Evolutionary conservation across 176 grass and related monocot species (phyloP), one percentile per base, ranked within the genome.

Genomic region (Carex pumila): DNA sequence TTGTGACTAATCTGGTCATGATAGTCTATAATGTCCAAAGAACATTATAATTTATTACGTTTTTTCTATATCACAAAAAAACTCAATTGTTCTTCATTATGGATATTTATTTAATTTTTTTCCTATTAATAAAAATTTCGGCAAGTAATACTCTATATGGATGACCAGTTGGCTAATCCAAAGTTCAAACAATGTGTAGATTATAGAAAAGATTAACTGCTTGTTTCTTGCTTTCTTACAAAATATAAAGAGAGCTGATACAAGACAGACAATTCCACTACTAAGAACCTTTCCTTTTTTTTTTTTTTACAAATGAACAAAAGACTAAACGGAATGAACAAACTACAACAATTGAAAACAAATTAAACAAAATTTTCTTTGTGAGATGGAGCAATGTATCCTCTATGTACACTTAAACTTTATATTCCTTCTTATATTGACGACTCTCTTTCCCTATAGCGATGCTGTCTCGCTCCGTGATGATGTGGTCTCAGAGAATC

Each of bases 401-500:
- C 63, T 59, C 18, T 73, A 88, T 50, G 71, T 84, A 75, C 79
- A 61, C 36, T 71, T 30, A 13, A 34, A 22, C 18, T 18, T 22
- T 1, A 6, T 30, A 14, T 73, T 21, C 19, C 17, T 11, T 78
- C 22, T 56, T 37, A 78, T 65, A 83, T 17, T 72, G 59, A 85
- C 12, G 57, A 39, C 57, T 64, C 84, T 57, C n/a, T 45, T 52
- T 73, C 55, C n/a, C 74, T 75, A 55, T 80, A 73, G 59, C 85
- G 76, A 79, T 10, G 94, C 54, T 60, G 85, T 89, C 74, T 86
- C 53, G 2, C 81, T 68, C 29, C 84, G 53, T 9, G 72, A 92
- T 68, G 88, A 65, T 9, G 66, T 66, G 67, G 65, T 90, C 70
- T 80, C 69, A 61, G 85, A 94, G 47, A 80, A 80, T 39, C 82